A percentile compares a stretch with the other conserved stretches of the same genome.
These are phyloP conservation scores for Pholiota microspora DNA, from an alignment of 768 basidiomycete genomes.

Conservation along the genomic window DNA sequence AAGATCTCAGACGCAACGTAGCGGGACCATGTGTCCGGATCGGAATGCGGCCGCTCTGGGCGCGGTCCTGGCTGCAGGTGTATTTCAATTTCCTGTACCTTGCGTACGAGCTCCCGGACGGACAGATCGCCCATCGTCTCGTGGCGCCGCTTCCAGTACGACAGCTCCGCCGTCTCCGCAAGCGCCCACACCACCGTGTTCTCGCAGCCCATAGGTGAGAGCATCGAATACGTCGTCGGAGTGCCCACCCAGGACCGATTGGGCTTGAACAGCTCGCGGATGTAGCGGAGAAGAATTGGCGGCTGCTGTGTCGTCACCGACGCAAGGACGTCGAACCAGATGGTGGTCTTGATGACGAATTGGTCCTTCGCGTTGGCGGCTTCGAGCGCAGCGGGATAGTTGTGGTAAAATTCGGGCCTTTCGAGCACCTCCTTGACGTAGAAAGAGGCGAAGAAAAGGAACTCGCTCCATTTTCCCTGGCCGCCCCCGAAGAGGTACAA, in stretches of 20 bases:
- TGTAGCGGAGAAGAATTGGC: constrained; percentile 57
- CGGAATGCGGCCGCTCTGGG: constrained; percentile 18
- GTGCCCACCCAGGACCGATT: constrained; percentile 38
- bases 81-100: constrained; percentile 50
- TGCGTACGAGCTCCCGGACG: constrained; percentile 55
- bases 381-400: constrained; percentile 41
- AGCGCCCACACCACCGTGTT: constrained; percentile 77
- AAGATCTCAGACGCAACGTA: constrained; percentile 59
- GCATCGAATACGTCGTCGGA: constrained; percentile 60
- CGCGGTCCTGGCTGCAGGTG: constrained; percentile 26
- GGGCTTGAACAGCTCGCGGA: constrained; percentile 56
- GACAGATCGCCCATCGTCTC: constrained; percentile 45
- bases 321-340: constrained; percentile 87
- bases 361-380: constrained; percentile 47
- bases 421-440: constrained; percentile 54
- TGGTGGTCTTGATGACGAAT: constrained; percentile 81
- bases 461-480: constrained; percentile 63
- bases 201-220: constrained; percentile 83
- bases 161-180: constrained; percentile 67
- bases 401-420: constrained; percentile 31
- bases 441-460: constrained; percentile 57
- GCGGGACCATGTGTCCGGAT: constrained; percentile 34
- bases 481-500: constrained; percentile 79
- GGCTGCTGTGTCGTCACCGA: constrained; percentile 62
- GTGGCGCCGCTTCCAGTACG: constrained; percentile 60